A percentile compares a stretch with the other conserved stretches of the same genome.
phyloP scores from a whole-genome alignment of 495 filamentous ascomycete species.

The Podospora sp. region DNA sequence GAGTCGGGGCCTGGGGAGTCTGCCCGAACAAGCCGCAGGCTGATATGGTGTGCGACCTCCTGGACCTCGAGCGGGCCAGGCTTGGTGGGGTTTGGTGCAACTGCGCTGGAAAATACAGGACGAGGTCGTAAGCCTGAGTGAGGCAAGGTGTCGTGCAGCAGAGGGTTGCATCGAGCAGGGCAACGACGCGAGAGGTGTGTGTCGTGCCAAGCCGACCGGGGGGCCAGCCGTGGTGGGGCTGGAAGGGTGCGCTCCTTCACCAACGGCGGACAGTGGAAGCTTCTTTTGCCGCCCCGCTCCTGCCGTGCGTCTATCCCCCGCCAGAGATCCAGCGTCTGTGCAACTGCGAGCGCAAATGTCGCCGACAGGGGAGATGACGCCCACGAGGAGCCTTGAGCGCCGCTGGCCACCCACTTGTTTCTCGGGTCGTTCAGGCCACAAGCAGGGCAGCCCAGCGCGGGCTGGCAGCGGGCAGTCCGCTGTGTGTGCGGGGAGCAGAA shows the following conservation, averaged over 20 bases:
- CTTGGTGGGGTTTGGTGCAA: constrained; percentile 36
- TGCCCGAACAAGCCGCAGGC: constrained; percentile 55
- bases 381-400: background rate
- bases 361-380: constrained; percentile 24
- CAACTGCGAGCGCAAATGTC: constrained; percentile 21
- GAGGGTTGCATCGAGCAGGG: constrained; percentile 35
- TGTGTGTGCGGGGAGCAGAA: background rate
- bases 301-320: constrained; percentile 26
- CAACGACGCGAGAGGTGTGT: constrained; percentile 25
- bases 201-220: constrained; percentile 29
- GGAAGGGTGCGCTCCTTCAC: constrained; percentile 25
- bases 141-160: constrained; percentile 35
- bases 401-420: constrained; percentile 1
- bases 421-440: background rate
- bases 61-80: constrained; percentile 26
- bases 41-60: constrained; percentile 44
- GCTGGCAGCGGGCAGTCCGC: no score
- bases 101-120: constrained; percentile 31
- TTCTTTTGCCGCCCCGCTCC: constrained; percentile 25
- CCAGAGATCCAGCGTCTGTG: constrained; percentile 33
- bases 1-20: constrained; percentile 39
- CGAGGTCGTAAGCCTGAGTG: constrained; percentile 27
- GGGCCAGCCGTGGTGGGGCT: constrained; percentile 13
- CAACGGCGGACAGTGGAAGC: constrained; percentile 29
- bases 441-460: no score